Conservation (phyloP, 2,329 filamentous ascomycete genomes). For the Botrytis galanthina region DNA sequence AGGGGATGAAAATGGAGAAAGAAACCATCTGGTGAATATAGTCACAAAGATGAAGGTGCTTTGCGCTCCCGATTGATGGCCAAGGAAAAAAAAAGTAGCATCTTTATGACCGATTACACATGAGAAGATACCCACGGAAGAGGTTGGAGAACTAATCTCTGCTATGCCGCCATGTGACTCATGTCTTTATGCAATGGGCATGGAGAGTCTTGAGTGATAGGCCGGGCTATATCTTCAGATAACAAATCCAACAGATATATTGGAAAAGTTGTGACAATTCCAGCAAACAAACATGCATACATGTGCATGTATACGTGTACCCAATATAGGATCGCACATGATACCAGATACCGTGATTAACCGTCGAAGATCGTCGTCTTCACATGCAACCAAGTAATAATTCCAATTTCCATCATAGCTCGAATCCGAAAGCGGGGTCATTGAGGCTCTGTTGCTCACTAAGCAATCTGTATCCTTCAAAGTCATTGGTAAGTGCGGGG, state of each 20-base stretch:
- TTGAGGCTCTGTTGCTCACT: conserved; percentile 5
- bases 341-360: not conserved
- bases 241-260: not conserved
- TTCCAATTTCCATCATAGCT: not conserved
- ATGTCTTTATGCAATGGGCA: not conserved
- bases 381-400: not conserved
- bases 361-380: not conserved
- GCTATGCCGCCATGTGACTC: not conserved
- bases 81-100: not conserved
- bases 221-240: not conserved
- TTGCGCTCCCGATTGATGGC: conserved; percentile 42
- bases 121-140: not conserved
- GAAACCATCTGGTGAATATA: conserved; percentile 60
- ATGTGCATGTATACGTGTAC: not conserved
- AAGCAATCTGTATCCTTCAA: not conserved
- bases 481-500: conserved; percentile 2
- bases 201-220: not conserved
- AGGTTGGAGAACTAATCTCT: not conserved
- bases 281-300: not conserved
- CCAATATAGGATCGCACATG: not conserved
- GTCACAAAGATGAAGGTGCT: conserved; percentile 65
- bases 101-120: not conserved
- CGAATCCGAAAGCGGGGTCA: not conserved
- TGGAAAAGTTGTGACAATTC: not conserved
- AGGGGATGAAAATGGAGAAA: conserved; percentile 62